Evolutionary conservation across 345 rosid genomes (phyloP), one percentile per base, ranked within the genome.

Genomic region (Salix arbutifolia): DNA sequence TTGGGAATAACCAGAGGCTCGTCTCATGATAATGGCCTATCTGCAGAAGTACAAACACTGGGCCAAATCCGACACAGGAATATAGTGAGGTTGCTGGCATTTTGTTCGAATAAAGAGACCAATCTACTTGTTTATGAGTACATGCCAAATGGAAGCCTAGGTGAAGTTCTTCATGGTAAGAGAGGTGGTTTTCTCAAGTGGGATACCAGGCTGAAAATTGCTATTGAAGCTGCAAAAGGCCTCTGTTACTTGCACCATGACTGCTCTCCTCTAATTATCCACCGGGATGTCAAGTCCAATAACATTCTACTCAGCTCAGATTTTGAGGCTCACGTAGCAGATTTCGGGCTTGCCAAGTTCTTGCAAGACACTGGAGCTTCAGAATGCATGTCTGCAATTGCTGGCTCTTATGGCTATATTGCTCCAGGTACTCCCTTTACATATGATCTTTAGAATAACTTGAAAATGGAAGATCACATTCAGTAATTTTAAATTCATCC

Each of bases 341-440:
- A 91, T 67, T 91, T 91, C 8, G 96, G 96, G 13, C 85, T 91
- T 2, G 93, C 96, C 56, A 91, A 91, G 74, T 91, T 91, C 87
- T 60, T 91, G 70, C 70, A 71, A 13, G 89, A 88, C 25, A 81
- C 88, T 0, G 93, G 89, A 7, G 83, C 85, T 9, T 87, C 93
- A 8, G 87, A 89, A 81, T 89, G 93, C 76, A 91, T 91, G 96
- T 91, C 96, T 0, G 93, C 89, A 8, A 86, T 91, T 28, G 93
- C 96, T 0, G 91, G 96, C 3, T 88, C 91, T 73, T 91, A 91
- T 65, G 96, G 96, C 80, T 89, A 91, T 82, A 91, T 91, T 65
- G 91, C 96, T 67, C 96, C 96, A 25, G 91, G 93, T 91, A 84
- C 6, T 10, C 33, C 6, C 23, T 4, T 6, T 21, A 7, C 25